Percentiles rank a stretch among this genome's conserved stretches.
Evolutionary conservation across 75 land plant genomes (phyloP).

Genomic region (Adiantum capillusveneris): DNA sequence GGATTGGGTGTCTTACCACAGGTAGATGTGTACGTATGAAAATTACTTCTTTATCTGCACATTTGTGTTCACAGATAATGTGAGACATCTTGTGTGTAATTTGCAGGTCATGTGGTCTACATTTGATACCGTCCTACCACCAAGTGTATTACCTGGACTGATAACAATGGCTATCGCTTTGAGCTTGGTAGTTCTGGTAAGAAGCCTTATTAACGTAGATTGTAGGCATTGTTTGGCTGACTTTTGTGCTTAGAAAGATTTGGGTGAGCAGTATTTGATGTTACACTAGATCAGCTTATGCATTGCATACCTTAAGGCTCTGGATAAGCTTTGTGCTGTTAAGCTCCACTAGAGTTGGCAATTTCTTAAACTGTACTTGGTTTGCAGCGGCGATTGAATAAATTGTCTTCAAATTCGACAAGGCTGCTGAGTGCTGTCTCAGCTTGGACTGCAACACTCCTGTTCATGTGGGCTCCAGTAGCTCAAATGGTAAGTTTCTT

Average conservation of each 20-base stretch:
- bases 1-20: slow-evolving; percentile 87
- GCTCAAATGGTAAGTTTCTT: slow-evolving; percentile 60
- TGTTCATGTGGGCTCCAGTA: slow-evolving; percentile 95
- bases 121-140: slow-evolving; percentile 68
- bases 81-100: no score
- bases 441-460: slow-evolving; percentile 93
- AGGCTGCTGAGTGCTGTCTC: slow-evolving; percentile 51
- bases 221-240: no score
- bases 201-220: no score
- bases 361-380: no score
- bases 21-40: slow-evolving; percentile 21
- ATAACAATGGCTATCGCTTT: slow-evolving; percentile 37
- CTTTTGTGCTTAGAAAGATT: background rate
- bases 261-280: no score
- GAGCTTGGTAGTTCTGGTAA: slow-evolving; percentile 57
- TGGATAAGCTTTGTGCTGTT: no score
- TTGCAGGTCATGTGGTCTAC: slow-evolving; percentile 96
- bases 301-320: no score
- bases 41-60: background rate
- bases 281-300: no score
- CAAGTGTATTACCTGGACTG: slow-evolving; percentile 59
- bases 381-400: slow-evolving; percentile 61
- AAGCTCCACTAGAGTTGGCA: no score
- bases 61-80: background rate
- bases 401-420: slow-evolving; percentile 41